A percentile compares a stretch with the other conserved stretches of the same genome.
These are phyloP conservation scores for Phytophthora hibernalis DNA, from an alignment of 352 stramenopile genomes.

Conservation along the genomic window DNA sequence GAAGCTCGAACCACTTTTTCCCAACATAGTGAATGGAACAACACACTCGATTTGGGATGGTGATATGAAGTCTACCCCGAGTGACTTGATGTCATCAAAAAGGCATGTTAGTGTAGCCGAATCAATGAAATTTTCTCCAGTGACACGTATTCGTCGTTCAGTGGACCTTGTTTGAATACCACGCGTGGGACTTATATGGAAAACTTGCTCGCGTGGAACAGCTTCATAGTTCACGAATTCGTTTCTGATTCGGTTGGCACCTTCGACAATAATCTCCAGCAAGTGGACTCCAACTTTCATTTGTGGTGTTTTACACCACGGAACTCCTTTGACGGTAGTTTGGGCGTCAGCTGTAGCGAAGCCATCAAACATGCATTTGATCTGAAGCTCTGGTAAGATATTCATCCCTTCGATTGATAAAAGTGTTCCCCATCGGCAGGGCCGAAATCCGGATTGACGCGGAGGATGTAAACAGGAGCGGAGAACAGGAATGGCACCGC, in stretches of 20 bases:
- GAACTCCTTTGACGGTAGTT: background rate
- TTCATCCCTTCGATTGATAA: slow-evolving; percentile 34
- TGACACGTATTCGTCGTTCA: slow-evolving; percentile 41
- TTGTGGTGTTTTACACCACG: slow-evolving; percentile 39
- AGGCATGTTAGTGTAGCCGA: slow-evolving; percentile 47
- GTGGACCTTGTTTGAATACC: slow-evolving; percentile 31
- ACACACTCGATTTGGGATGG: slow-evolving; percentile 56
- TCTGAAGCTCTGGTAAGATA: slow-evolving; percentile 23
- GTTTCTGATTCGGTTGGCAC: slow-evolving; percentile 23
- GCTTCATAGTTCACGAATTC: slow-evolving; percentile 43
- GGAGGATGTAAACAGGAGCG: slow-evolving; percentile 20
- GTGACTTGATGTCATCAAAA: slow-evolving; percentile 46
- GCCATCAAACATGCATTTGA: slow-evolving; percentile 48
- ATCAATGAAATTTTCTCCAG: slow-evolving; percentile 61
- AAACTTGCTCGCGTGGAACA: slow-evolving; percentile 43
- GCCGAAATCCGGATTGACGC: slow-evolving; percentile 36
- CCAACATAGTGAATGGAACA: slow-evolving; percentile 54
- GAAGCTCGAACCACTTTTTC: slow-evolving; percentile 54
- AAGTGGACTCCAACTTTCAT: slow-evolving; percentile 38
- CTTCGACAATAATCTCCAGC: slow-evolving; percentile 41
- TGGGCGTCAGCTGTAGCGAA: slow-evolving; percentile 10
- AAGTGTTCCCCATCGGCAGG: slow-evolving; percentile 39
- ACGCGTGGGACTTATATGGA: slow-evolving; percentile 30
- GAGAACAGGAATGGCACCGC: slow-evolving; percentile 34
- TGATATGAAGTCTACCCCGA: slow-evolving; percentile 50